These are phyloP conservation scores for Conticribra weissflogii DNA, from an alignment of 108 stramenopile genomes.

Conservation along the genomic window DNA sequence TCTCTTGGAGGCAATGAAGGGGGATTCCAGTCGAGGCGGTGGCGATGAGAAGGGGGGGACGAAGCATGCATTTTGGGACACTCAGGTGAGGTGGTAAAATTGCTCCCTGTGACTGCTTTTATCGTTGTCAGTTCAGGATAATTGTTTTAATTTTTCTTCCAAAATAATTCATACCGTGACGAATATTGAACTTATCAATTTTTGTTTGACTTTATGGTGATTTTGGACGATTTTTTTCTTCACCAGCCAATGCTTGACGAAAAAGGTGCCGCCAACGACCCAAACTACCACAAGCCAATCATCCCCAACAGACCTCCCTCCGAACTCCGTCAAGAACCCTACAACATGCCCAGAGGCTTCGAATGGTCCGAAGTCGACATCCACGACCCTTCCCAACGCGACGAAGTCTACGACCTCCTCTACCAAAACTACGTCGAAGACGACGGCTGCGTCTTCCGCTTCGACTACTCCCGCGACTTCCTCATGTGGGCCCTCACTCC, in stretches of 20 bases:
- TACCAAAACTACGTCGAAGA: constrained; percentile 99
- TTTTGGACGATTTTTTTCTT: neutral
- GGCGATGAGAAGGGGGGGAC: constrained; percentile 30
- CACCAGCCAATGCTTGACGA: constrained; percentile 43
- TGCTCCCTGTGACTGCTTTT: neutral
- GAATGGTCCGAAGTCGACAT: constrained; percentile 94
- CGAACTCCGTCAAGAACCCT: constrained; percentile 90
- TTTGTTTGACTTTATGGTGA: neutral
- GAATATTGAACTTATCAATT: constrained; percentile 3
- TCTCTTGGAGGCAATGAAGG: constrained; percentile 23
- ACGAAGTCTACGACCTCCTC: constrained; percentile 94
- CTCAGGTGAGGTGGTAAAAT: constrained; percentile 72
- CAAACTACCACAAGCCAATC: constrained; percentile 79
- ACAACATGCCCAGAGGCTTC: constrained; percentile 96
- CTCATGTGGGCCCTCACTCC: constrained; percentile 95
- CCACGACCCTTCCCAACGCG: constrained; percentile 52
- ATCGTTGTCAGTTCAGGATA: constrained; percentile 1
- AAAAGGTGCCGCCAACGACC: constrained; percentile 36
- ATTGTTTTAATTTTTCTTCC: neutral
- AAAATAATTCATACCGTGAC: no score
- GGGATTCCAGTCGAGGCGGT: constrained; percentile 16
- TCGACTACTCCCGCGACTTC: constrained; percentile 94
- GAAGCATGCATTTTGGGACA: constrained; percentile 97
- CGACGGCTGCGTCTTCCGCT: constrained; percentile 97
- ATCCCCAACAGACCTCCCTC: constrained; percentile 71